These are phyloP conservation scores for Parascedosporium putredinis DNA, from an alignment of 2,329 filamentous ascomycete species.

Conservation along the genomic window DNA sequence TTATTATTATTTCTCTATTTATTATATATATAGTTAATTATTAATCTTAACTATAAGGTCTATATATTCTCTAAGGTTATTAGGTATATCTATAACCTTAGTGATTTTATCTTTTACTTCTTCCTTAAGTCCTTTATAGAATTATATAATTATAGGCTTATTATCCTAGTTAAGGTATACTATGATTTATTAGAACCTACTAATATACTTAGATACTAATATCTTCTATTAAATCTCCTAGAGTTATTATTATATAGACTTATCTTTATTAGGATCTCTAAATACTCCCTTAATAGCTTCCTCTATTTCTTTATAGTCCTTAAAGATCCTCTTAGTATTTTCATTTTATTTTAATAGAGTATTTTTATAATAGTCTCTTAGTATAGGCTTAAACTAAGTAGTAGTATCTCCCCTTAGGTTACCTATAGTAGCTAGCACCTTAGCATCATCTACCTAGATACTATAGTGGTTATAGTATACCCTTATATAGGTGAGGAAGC, in stretches of 20 bases:
- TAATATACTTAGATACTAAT: background rate
- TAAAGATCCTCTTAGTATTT: background rate
- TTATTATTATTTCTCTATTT: background rate
- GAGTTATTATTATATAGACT: background rate
- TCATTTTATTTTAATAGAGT: too few relatives aligned
- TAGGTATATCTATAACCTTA: background rate
- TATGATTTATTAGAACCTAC: background rate
- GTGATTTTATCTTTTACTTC: conserved; percentile 6
- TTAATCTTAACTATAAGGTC: background rate
- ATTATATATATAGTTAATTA: background rate
- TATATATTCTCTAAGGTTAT: background rate
- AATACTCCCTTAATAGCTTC: background rate
- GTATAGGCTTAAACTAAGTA: too few relatives aligned
- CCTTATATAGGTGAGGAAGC: too few relatives aligned
- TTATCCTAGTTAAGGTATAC: background rate
- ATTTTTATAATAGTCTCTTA: too few relatives aligned
- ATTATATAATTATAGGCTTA: background rate
- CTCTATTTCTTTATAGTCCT: background rate
- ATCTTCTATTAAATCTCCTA: background rate
- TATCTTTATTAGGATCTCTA: conserved; percentile 2
- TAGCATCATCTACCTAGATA: too few relatives aligned
- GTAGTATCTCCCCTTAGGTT: too few relatives aligned
- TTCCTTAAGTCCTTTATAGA: conserved; percentile 5
- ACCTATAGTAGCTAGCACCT: too few relatives aligned
- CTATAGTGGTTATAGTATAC: too few relatives aligned